Evolutionary conservation across 805 yeast genomes (phyloP), one percentile per base, ranked within the genome.

Genomic region (Metschnikowia colocasiae): DNA sequence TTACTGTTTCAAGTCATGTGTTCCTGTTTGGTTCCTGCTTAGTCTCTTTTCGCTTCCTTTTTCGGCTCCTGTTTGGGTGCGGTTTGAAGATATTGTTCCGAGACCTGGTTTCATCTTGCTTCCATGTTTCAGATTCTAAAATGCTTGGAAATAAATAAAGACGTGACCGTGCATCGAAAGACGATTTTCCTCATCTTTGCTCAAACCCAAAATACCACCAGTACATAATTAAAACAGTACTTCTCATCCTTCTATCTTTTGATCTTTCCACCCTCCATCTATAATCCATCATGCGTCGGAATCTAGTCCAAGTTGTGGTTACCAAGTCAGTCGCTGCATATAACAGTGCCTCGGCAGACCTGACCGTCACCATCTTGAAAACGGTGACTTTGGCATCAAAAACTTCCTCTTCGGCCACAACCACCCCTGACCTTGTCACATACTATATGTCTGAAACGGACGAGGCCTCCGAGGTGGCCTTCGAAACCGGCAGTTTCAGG

Each of bases 221-320:
- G 6, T 30, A 6, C 7, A n/a, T 15, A 30, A n/a, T 15, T 6
- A 10, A 10, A 6, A 0, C n/a, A 16, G 13, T 16, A 33, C n/a
- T 10, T 33, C 10, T 2, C 16, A 12, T 18, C 5, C 22, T 13
- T 20, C 20, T 16, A 23, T 6, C 18, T n/a, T 15, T 10, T 6
- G 16, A 15, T n/a, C 6, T 6, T 12, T 33, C 19, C 20, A 13
- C 9, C 30, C n/a, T n/a, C n/a, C n/a, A n/a, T n/a, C n/a, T n/a
- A n/a, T n/a, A 37, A 16, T 16, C 13, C 16, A 29, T 39, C 33
- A 30, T 29, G 42, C 42, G 26, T 20, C 34, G 34, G 18, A 39
- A 39, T 31, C 19, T 39, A 23, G 42, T 39, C 6, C 33, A 39
- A 23, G 27, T 40, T 18, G 43, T 40, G 20, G 43, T 40, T 12